Base-by-base conservation (phyloP, 805 yeast genomes). In the Candida methanosorbosa region DNA sequence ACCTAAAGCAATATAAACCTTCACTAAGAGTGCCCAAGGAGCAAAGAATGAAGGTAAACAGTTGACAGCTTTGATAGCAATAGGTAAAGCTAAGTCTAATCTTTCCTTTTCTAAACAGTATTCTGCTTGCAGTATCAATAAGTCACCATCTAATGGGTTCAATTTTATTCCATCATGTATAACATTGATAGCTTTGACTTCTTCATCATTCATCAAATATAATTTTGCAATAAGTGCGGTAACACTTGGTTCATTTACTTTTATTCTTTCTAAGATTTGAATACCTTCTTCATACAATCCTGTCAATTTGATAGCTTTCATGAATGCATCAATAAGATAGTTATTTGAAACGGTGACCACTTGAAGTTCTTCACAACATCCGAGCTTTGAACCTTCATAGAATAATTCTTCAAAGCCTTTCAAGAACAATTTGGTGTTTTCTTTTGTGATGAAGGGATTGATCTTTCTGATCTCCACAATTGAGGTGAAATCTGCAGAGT, bases 381-480 rank as follows among this genome's bases (percentile, higher is more conserved):
- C 95, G 32, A 81, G 52, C 39, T 66, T 70, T 17, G 75, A 67
- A 12, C 95, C 95, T 23, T 70, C 68, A 44, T 61, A 63, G 51
- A 80, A 86, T 38, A 86, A 66, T 34, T 58, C 52, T 53, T 79
- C 86, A 52, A 82, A 82, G 1, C 78, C 83, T 17, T 61, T 59
- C 35, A 84, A 53, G 50, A 85, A 85, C 34, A 58, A 54, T 35
- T 61, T 59, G 3, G 80, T 76, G 12, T 66, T 57, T 21, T 62
- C 67, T 9, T 63, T 60, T 22, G 58, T 60, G 19, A 66, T 51
- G 40, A 92, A 71, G 4, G 97, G 97, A 47, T 86, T 81, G 37
- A 85, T 66, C 39, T 81, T 76, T 44, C 95, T 72, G 26, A 92
- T 81, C 52, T 88, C 95, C 9, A 87, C 94, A 37, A 92, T 70